These are phyloP conservation scores for Fusarium sp. DNA, from an alignment of 2,329 filamentous ascomycete genomes.

Conservation along the genomic window DNA sequence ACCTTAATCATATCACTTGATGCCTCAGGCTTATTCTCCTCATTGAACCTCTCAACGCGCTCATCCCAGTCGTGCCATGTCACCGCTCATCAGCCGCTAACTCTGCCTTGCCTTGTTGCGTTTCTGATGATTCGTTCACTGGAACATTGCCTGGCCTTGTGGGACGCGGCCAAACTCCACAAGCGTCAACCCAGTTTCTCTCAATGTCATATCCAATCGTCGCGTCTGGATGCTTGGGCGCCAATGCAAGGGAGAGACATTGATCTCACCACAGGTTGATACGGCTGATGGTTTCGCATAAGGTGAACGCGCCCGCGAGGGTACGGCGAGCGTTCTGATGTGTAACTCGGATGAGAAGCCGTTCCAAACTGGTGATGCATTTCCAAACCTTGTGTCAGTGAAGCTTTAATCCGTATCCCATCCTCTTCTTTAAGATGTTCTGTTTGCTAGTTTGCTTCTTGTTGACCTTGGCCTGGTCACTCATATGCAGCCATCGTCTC, in stretches of 20 bases:
- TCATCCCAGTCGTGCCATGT: constrained; percentile 16
- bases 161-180: constrained; percentile 35
- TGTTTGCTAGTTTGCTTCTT: not conserved
- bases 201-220: constrained; percentile 39
- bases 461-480: constrained; percentile 27
- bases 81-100: constrained; percentile 32
- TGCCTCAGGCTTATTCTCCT: constrained; percentile 40
- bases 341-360: not conserved
- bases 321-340: too few species aligned
- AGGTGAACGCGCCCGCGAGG: not conserved
- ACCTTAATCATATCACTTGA: not conserved
- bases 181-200: constrained; percentile 30
- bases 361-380: constrained; percentile 10
- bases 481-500: constrained; percentile 40
- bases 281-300: not conserved
- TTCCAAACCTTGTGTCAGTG: too few species aligned
- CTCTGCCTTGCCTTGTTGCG: constrained; percentile 4
- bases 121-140: constrained; percentile 31
- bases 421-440: too few species aligned
- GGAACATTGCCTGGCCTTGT: constrained; percentile 29
- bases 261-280: constrained; percentile 3
- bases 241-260: constrained; percentile 45
- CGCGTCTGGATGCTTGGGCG: constrained; percentile 34
- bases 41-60: constrained; percentile 22
- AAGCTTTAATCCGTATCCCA: too few species aligned